phyloP scores from a whole-genome alignment of 805 yeast genomes.

The Pichia thaimueangensis region DNA sequence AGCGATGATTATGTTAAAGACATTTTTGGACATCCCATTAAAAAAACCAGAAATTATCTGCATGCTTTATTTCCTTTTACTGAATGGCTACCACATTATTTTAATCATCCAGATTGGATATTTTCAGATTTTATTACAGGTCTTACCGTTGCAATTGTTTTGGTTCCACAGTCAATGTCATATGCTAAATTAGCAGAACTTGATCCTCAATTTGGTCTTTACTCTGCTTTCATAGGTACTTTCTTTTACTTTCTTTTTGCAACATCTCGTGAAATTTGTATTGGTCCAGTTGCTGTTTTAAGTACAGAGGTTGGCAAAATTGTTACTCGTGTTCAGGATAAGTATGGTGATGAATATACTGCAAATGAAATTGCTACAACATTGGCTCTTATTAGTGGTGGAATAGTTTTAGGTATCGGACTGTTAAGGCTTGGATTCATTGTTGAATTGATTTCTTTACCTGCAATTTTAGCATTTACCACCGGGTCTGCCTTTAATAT shows the following conservation, averaged over 20 bases:
- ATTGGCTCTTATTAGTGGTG: constrained; percentile 77
- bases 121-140: constrained; percentile 85
- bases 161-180: constrained; percentile 95
- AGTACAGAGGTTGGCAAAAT: constrained; percentile 78
- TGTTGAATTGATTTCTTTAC: constrained; percentile 81
- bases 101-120: constrained; percentile 56
- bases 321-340: constrained; percentile 53
- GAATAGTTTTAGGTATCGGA: constrained; percentile 78
- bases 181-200: constrained; percentile 84
- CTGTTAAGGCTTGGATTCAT: constrained; percentile 78
- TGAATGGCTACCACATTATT: constrained; percentile 83
- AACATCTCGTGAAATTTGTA: constrained; percentile 90
- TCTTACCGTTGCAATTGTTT: constrained; percentile 84
- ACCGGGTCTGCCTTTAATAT: constrained; percentile 88
- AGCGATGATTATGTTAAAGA: constrained; percentile 25
- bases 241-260: constrained; percentile 86
- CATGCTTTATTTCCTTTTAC: constrained; percentile 70
- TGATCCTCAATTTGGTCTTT: constrained; percentile 78
- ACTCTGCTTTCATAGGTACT: constrained; percentile 89
- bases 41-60: constrained; percentile 40
- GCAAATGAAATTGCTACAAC: constrained; percentile 77
- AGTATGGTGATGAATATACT: constrained; percentile 32
- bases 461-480: constrained; percentile 93
- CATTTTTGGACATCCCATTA: constrained; percentile 34
- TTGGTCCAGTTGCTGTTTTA: constrained; percentile 98